Conservation (phyloP, 1,284 basidiomycete genomes). For the Leccinum fallax region DNA sequence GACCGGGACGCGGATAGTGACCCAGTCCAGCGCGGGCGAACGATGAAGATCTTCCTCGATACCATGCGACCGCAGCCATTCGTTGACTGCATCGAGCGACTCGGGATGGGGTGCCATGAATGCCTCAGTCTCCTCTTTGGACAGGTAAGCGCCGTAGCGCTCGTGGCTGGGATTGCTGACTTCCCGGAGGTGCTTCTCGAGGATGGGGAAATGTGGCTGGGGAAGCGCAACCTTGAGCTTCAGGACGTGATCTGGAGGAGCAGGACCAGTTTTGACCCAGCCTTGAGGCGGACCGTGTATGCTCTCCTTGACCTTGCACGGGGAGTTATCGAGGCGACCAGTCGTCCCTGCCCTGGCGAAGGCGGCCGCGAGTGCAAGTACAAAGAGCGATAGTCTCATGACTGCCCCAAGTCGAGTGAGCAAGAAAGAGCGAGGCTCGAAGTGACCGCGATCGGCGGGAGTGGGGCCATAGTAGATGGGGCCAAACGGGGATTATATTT, state of each 20-base stretch:
- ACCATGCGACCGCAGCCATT: conserved; percentile 65
- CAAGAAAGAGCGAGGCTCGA: background rate
- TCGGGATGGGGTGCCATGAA: conserved; percentile 60
- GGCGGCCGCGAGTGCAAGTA: conserved; percentile 2
- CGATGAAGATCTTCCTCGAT: conserved; percentile 50
- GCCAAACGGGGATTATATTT: background rate
- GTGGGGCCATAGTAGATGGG: background rate
- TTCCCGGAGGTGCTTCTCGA: conserved; percentile 67
- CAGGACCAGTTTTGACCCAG: conserved; percentile 14
- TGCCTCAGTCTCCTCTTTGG: conserved; percentile 62
- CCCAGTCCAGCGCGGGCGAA: conserved; percentile 71
- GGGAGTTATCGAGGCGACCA: background rate
- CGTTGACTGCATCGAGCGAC: conserved; percentile 54
- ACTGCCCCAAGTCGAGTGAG: background rate
- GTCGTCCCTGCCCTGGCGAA: conserved; percentile 8
- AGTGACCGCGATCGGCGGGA: background rate
- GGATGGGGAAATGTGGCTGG: conserved; percentile 59
- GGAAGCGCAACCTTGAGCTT: conserved; percentile 45
- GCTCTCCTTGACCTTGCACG: conserved; percentile 24
- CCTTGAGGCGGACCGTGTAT: conserved; percentile 22
- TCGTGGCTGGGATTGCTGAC: conserved; percentile 63
- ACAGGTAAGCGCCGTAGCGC: conserved; percentile 68
- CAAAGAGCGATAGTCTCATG: conserved; percentile 4
- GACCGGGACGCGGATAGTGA: conserved; percentile 61
- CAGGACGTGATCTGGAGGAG: conserved; percentile 15